These are phyloP conservation scores for Penicillium hordei DNA, from an alignment of 2,329 filamentous ascomycete species.

Conservation along the genomic window DNA sequence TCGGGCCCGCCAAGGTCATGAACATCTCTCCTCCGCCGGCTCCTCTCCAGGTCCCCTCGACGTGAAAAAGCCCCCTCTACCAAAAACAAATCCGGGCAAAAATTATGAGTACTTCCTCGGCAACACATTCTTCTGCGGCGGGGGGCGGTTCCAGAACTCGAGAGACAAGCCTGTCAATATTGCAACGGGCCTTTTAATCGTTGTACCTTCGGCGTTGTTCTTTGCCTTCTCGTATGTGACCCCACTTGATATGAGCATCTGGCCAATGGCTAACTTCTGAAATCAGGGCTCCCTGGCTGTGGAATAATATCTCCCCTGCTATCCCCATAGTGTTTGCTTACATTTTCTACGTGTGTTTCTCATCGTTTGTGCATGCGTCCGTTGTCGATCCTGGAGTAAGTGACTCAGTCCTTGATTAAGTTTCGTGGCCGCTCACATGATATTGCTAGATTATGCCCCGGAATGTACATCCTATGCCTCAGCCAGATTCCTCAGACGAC, in stretches of 20 bases:
- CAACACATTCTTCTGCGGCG: slow-evolving; percentile 85
- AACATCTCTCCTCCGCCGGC: slow-evolving; percentile 78
- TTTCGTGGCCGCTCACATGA: slow-evolving; percentile 9
- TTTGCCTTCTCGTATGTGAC: slow-evolving; percentile 65
- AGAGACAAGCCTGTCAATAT: slow-evolving; percentile 85
- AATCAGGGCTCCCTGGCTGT: slow-evolving; percentile 69
- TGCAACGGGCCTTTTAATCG: slow-evolving; percentile 75
- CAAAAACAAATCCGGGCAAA: slow-evolving; percentile 55
- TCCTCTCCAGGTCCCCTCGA: slow-evolving; percentile 68
- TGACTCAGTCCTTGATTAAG: slow-evolving; percentile 24
- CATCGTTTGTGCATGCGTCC: slow-evolving; percentile 91
- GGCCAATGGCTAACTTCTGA: not conserved
- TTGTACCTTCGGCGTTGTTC: slow-evolving; percentile 78
- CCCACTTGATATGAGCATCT: slow-evolving; percentile 28
- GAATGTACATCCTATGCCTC: slow-evolving; percentile 87
- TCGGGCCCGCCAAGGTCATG: slow-evolving; percentile 74
- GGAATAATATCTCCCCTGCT: slow-evolving; percentile 81
- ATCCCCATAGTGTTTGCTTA: slow-evolving; percentile 90
- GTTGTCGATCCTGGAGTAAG: slow-evolving; percentile 88
- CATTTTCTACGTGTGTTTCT: slow-evolving; percentile 84
- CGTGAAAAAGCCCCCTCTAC: slow-evolving; percentile 41
- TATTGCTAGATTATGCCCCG: slow-evolving; percentile 79
- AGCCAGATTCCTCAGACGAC: slow-evolving; percentile 71
- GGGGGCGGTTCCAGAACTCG: slow-evolving; percentile 85
- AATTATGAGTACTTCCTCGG: slow-evolving; percentile 94